These are phyloP conservation scores for Sphenostylis stenocarpa DNA, from an alignment of 306 rosid species.

Conservation along the genomic window DNA sequence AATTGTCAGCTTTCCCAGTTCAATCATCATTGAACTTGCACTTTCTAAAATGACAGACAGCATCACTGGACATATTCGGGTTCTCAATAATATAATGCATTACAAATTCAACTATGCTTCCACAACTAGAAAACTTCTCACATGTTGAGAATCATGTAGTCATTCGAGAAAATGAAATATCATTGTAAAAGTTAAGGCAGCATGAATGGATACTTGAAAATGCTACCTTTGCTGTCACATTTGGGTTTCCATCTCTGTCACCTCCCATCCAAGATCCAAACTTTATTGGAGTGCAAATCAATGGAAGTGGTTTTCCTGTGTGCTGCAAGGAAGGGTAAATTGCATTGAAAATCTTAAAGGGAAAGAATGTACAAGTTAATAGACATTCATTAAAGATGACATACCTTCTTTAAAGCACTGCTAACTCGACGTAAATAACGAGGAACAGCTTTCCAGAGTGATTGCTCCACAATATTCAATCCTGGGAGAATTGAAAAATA, in stretches of 20 bases:
- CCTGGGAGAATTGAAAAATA: constrained; percentile 51
- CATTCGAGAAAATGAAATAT: constrained; percentile 18
- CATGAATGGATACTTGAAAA: background rate
- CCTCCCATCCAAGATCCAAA: constrained; percentile 99
- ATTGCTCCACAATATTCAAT: constrained; percentile 91
- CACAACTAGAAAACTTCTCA: constrained; percentile 8
- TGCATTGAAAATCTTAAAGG: constrained; percentile 19
- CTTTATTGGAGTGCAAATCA: constrained; percentile 86
- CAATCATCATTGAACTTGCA: background rate
- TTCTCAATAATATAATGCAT: constrained; percentile 3
- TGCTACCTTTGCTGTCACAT: constrained; percentile 86
- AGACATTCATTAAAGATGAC: constrained; percentile 16
- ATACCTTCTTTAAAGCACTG: constrained; percentile 86
- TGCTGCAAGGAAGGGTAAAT: constrained; percentile 48
- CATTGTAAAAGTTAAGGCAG: background rate
- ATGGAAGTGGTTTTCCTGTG: constrained; percentile 89
- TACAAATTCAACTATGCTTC: background rate
- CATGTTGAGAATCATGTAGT: background rate
- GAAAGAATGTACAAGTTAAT: constrained; percentile 31
- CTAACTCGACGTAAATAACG: constrained; percentile 90
- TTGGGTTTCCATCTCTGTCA: constrained; percentile 97
- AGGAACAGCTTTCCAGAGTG: constrained; percentile 96
- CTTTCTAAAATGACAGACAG: background rate
- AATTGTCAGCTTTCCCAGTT: background rate
- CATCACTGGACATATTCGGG: background rate